These are phyloP conservation scores for Nicotiana paniculata DNA, from an alignment of 257 asterid genomes.

Conservation along the genomic window DNA sequence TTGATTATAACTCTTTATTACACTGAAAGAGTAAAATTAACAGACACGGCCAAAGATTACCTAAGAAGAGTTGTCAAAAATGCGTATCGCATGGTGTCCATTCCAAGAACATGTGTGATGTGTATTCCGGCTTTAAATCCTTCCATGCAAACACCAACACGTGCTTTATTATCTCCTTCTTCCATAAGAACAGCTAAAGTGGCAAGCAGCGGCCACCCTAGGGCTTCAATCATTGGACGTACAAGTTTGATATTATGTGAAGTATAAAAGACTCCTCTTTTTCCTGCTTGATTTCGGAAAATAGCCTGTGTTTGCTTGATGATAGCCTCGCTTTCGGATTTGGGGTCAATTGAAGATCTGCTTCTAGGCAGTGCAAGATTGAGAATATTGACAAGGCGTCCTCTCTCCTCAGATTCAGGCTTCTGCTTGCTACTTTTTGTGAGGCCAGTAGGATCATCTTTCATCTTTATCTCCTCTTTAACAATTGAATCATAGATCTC, in stretches of 20 bases:
- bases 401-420: conserved; percentile 70
- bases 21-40: conserved; percentile 12
- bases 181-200: conserved; percentile 98
- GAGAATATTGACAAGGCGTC: conserved; percentile 78
- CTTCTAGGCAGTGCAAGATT: conserved; percentile 91
- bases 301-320: conserved; percentile 77
- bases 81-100: conserved; percentile 99
- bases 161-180: conserved; percentile 90
- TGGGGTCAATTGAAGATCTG: conserved; percentile 57
- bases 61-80: conserved; percentile 87
- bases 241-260: conserved; percentile 85
- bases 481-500: conserved; percentile 95
- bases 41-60: conserved; percentile 32
- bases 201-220: conserved; percentile 99
- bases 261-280: conserved; percentile 87
- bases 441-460: conserved; percentile 66
- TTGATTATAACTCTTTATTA: background rate
- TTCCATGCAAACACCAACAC: conserved; percentile 90
- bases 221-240: conserved; percentile 94
- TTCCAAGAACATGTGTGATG: conserved; percentile 86
- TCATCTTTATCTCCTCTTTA: conserved; percentile 91
- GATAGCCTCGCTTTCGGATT: conserved; percentile 84
- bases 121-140: conserved; percentile 96
- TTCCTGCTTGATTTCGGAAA: conserved; percentile 72
- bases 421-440: conserved; percentile 68